These are phyloP conservation scores for Solanum habrochaites DNA, from an alignment of 257 asterid genomes.

Conservation along the genomic window DNA sequence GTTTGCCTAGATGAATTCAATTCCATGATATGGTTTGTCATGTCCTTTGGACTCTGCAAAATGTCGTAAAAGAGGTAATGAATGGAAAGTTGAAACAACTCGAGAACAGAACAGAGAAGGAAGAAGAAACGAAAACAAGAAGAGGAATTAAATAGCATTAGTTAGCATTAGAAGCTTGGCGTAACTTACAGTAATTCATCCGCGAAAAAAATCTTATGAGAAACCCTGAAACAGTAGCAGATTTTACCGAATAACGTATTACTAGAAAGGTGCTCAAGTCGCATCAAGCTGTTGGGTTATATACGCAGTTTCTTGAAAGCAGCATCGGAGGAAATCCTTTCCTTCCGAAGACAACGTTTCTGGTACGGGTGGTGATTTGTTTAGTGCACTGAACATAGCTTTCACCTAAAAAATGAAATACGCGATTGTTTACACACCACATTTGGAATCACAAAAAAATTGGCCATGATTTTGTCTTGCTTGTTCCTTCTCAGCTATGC, in stretches of 20 bases:
- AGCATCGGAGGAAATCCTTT: conserved; percentile 58
- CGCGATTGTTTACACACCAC: neutral
- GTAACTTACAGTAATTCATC: conserved; percentile 27
- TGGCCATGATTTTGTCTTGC: neutral
- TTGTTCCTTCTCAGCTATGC: neutral
- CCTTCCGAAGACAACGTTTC: conserved; percentile 60
- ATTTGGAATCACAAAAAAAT: neutral
- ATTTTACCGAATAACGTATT: conserved; percentile 15
- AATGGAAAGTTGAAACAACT: neutral
- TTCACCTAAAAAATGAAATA: conserved; percentile 32
- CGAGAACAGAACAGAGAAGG: neutral
- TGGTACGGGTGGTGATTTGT: conserved; percentile 65
- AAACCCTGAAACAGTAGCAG: conserved; percentile 10
- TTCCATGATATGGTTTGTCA: conserved; percentile 18
- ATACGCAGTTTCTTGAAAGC: conserved; percentile 64
- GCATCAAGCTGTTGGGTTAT: conserved; percentile 57
- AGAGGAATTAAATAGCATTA: neutral
- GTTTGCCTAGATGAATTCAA: conserved; percentile 14
- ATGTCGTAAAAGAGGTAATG: conserved; percentile 17
- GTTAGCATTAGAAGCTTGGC: neutral
- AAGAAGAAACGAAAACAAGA: neutral
- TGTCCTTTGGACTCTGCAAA: conserved; percentile 17
- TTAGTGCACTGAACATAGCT: conserved; percentile 83
- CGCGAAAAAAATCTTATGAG: conserved; percentile 33
- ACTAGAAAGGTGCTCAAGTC: conserved; percentile 58